Conservation (phyloP, 495 filamentous ascomycete species). For the Xylaria telfairii region DNA sequence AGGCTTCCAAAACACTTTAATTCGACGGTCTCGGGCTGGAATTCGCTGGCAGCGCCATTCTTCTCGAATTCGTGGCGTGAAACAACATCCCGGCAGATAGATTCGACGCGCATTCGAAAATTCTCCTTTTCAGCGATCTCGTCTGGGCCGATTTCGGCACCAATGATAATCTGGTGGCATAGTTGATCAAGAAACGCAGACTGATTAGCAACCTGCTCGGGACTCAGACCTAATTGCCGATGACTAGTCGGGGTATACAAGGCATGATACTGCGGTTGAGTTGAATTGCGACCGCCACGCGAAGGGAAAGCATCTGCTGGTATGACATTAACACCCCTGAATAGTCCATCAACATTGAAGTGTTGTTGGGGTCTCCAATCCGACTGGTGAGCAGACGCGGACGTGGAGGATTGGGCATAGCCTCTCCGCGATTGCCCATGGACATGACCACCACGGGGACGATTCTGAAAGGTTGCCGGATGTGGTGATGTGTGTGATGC, state of each 20-base stretch:
- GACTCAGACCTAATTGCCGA: conserved; percentile 27
- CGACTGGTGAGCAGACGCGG: conserved; percentile 23
- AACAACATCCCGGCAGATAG: conserved; percentile 61
- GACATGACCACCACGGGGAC: neutral
- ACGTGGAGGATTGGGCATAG: neutral
- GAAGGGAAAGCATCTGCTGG: conserved; percentile 32
- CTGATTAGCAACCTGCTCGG: conserved; percentile 52
- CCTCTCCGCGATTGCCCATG: conserved; percentile 7
- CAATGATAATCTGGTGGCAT: conserved; percentile 46
- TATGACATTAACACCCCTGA: conserved; percentile 27
- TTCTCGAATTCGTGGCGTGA: conserved; percentile 51
- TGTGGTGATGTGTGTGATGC: conserved; percentile 21
- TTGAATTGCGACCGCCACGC: conserved; percentile 21
- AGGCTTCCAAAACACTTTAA: conserved; percentile 76
- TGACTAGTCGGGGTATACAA: conserved; percentile 30
- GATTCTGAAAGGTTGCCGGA: conserved; percentile 1
- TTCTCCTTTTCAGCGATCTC: conserved; percentile 68
- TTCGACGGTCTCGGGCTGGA: conserved; percentile 58
- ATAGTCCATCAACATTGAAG: conserved; percentile 15
- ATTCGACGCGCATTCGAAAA: conserved; percentile 64
- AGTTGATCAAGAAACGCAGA: conserved; percentile 52
- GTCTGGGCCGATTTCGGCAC: conserved; percentile 53
- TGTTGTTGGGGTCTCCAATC: conserved; percentile 31
- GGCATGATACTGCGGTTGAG: conserved; percentile 22
- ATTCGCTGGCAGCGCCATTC: conserved; percentile 37